Evolutionary conservation across 345 rosid genomes (phyloP).

Genomic region (Camelina sativa): DNA sequence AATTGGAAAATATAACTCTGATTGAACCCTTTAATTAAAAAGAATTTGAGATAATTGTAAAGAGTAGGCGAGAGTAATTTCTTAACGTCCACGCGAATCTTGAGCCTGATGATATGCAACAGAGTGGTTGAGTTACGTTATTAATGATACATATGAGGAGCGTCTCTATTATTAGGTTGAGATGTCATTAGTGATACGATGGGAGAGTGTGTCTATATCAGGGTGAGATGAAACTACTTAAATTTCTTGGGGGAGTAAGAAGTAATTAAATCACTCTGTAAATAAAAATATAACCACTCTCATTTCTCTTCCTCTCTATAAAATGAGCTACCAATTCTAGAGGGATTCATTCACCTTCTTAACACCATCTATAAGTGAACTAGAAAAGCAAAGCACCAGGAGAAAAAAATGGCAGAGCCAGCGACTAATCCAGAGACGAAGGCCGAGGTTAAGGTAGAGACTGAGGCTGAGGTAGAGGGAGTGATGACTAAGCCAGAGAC

Average conservation of each 20-base stretch:
- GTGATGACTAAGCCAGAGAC: too few relatives aligned
- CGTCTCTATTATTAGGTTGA: neutral
- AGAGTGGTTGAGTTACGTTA: neutral
- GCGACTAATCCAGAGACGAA: neutral
- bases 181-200: neutral
- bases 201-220: neutral
- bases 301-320: slow-evolving; percentile 6
- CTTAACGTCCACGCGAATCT: neutral
- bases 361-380: neutral
- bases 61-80: neutral
- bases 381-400: neutral
- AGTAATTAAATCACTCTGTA: neutral
- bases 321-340: neutral
- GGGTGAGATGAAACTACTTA: neutral
- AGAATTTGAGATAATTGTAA: neutral
- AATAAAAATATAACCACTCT: neutral
- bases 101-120: neutral
- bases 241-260: neutral
- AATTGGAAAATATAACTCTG: too few relatives aligned
- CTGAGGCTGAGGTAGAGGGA: neutral
- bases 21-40: too few relatives aligned
- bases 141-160: neutral
- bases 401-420: neutral
- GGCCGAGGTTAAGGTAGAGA: neutral
- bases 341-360: slow-evolving; percentile 9